Evolutionary conservation across 345 rosid species (phyloP).

Genomic region (Mercurialis annua): DNA sequence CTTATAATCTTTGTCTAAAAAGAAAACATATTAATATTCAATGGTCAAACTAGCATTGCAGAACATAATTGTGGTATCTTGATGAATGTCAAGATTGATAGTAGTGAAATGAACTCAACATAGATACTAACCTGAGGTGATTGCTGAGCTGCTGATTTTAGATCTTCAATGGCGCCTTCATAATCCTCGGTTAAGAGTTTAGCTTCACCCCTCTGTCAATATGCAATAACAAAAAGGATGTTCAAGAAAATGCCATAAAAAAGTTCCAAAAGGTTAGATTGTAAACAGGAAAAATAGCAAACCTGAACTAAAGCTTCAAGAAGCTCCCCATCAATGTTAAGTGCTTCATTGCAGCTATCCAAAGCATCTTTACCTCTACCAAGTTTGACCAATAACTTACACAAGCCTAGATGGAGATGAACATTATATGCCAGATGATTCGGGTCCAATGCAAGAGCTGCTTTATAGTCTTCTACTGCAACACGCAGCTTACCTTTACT

Average conservation of each 20-base stretch:
- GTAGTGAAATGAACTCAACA: slow-evolving; percentile 4
- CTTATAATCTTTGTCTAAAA: not conserved
- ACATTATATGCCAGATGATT: slow-evolving; percentile 79
- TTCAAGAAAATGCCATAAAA: slow-evolving; percentile 3
- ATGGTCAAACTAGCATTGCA: not conserved
- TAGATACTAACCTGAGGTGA: slow-evolving; percentile 73
- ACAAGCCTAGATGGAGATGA: slow-evolving; percentile 89
- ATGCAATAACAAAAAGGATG: not conserved
- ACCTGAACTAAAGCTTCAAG: slow-evolving; percentile 93
- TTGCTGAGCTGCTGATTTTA: slow-evolving; percentile 75
- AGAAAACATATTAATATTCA: not conserved
- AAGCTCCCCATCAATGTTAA: slow-evolving; percentile 74
- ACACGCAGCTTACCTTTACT: slow-evolving; percentile 84
- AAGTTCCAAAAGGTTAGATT: not conserved
- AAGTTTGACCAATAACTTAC: slow-evolving; percentile 86
- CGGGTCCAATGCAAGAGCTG: slow-evolving; percentile 83
- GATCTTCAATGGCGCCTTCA: slow-evolving; percentile 97
- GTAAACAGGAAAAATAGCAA: slow-evolving; percentile 13
- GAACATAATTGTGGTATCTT: not conserved
- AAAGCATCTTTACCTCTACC: slow-evolving; percentile 95
- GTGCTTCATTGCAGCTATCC: slow-evolving; percentile 76
- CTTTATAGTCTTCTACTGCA: slow-evolving; percentile 87
- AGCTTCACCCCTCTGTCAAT: slow-evolving; percentile 85
- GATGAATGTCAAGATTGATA: not conserved
- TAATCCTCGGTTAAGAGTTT: slow-evolving; percentile 89